Conservation (phyloP, 2,329 filamentous ascomycete species). For the Monosporascus sp. region DNA sequence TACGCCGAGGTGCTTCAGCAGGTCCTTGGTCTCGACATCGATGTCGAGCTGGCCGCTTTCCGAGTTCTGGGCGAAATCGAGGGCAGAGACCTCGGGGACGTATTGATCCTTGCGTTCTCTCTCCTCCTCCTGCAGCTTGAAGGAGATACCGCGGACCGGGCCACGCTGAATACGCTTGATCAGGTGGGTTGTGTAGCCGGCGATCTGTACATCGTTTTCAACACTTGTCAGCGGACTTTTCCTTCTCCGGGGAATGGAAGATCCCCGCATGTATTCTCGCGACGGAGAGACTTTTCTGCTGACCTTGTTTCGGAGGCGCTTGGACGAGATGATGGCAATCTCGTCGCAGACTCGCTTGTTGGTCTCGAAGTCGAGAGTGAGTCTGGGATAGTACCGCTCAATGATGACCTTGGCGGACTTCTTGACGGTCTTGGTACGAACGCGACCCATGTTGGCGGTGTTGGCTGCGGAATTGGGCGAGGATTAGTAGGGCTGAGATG, state of each 20-base stretch:
- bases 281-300: conserved; percentile 17
- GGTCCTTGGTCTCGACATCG: conserved; percentile 96
- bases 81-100: conserved; percentile 96
- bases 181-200: conserved; percentile 95
- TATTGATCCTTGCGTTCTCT: conserved; percentile 99
- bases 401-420: conserved; percentile 98
- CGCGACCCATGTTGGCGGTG: conserved; percentile 63
- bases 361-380: conserved; percentile 99
- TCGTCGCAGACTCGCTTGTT: conserved; percentile 99
- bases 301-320: conserved; percentile 99
- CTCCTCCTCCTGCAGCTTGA: conserved; percentile 99
- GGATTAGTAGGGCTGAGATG: conserved; percentile 22
- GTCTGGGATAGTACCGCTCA: conserved; percentile 94
- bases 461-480: conserved; percentile 31
- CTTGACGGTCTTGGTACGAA: conserved; percentile 66
- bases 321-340: conserved; percentile 97
- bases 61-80: conserved; percentile 93
- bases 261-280: background rate
- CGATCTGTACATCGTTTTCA: conserved; percentile 56
- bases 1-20: conserved; percentile 98
- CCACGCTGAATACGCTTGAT: conserved; percentile 99
- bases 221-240: too few species aligned
- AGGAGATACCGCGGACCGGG: conserved; percentile 98
- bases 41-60: conserved; percentile 93
- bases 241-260: background rate